These are phyloP conservation scores for Triticum timopheevii DNA, from an alignment of 176 grass and related monocot genomes.

Conservation along the genomic window DNA sequence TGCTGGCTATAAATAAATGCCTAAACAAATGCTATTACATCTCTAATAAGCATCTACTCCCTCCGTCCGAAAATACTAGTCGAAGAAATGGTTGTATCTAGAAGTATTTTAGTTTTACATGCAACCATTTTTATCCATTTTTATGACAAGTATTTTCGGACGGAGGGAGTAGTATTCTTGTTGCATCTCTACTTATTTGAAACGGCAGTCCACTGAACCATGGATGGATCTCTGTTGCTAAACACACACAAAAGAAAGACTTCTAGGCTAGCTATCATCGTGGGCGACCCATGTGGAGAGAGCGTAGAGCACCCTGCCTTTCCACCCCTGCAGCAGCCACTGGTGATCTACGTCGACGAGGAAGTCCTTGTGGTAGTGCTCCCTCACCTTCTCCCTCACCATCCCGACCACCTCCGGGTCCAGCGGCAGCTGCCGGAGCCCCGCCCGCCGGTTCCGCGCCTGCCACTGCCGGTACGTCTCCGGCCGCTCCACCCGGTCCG, in stretches of 20 bases:
- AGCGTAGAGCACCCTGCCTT: slow-evolving; percentile 34
- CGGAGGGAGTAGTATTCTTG: too few species aligned
- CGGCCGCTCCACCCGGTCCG: slow-evolving; percentile 39
- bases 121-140: too few species aligned
- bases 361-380: slow-evolving; percentile 36
- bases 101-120: too few species aligned
- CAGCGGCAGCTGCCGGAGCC: slow-evolving; percentile 31
- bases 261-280: neutral
- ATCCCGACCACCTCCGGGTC: neutral
- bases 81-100: too few species aligned
- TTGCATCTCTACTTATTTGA: too few species aligned
- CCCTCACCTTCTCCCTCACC: neutral
- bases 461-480: slow-evolving; percentile 53
- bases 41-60: too few species aligned
- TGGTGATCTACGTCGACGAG: slow-evolving; percentile 21
- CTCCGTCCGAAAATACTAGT: too few species aligned
- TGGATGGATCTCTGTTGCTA: too few species aligned
- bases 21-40: too few species aligned
- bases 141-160: too few species aligned
- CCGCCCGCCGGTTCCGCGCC: slow-evolving; percentile 22
- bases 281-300: slow-evolving; percentile 35
- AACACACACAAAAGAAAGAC: neutral
- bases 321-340: slow-evolving; percentile 54
- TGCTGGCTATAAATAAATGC: too few species aligned
- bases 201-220: too few species aligned